Base-by-base conservation (phyloP, 1,139 yeast species). In the Taphrina communis region DNA sequence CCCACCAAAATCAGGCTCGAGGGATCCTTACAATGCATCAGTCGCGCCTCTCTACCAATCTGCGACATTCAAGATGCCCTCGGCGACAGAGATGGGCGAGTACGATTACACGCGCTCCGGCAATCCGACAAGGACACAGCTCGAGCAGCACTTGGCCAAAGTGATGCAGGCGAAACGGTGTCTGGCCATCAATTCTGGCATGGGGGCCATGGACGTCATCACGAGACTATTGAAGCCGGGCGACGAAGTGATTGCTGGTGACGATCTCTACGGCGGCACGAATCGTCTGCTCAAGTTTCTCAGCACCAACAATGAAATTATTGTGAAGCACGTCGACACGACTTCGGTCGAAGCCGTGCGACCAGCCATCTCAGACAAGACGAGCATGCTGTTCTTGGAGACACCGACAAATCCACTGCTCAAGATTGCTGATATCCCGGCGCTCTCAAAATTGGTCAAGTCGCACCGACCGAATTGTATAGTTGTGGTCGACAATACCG, bases 211-310 rank as follows among this genome's bases (percentile, higher is more conserved):
- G 68, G 92, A 95, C 46, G 84, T 88, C 75, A 83, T 91, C 65
- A 80, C 90, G 74, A 96, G 90, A 55, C 82, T 90, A 75, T 83
- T 85, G 73, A 56, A 66, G 65, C 58, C 69, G 9, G 88, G 88
- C 69, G 83, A 90, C 68, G 96, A 59, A 38, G 71, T 71, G 17
- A 41, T 59, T 25, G 67, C 94, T 67, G 87, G 90, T 75, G 94
- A 91, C 74, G 97, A 91, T 76, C 96, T 91, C 63, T 91, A 91
- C 79, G 97, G 97, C 73, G 97, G 97, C 76, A 90, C 97, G 71
- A 95, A 90, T 82, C 84, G 97, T 79, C 35, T 93, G 74, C 84
- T 93, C 74, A 89, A 91, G 21, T 90, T 88, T 76, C 80, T 90
- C 75, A 82, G 85, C 75, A 83, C 83, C 63, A 86, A 86, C 76